Evolutionary conservation across 2,329 filamentous ascomycete genomes (phyloP), one percentile per base, ranked within the genome.

Genomic region (Cadophora luteo-olivacea): DNA sequence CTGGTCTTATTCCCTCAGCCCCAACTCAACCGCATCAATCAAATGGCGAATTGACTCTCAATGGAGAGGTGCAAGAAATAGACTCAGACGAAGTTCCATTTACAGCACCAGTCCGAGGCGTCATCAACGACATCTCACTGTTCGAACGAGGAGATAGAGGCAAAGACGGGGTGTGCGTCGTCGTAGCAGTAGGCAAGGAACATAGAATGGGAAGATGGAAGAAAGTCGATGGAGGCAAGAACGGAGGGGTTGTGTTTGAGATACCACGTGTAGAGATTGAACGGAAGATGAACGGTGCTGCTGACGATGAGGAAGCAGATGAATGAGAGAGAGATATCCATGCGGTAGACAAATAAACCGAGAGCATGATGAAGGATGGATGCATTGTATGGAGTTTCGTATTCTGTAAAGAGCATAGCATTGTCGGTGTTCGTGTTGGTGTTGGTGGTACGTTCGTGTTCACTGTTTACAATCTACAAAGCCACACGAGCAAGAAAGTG

Each of bases 181-280:
- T 97, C 14, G 92, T 90, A n/a, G 96, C 91, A 19, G 86, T 97
- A 1, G 94, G 92, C 45, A 95, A 92, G 77, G 93, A 97, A 80
- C 92, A 94, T 79, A 87, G 93, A 55, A 82, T 97, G 52, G 96
- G 94, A 4, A 85, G 92, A 71, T 98, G 94, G 94, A 85, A 85
- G 67, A 79, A 85, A 5, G 80, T 83, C 29, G 79, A 80, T 57
- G 83, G 82, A 8, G 93, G 89, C 4, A 90, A 90, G 72, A 97
- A 97, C 77, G 92, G 93, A 7, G 92, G 92, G n/a, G 87, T 96
- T 29, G 86, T 97, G 11, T 97, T 97, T 77, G 94, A 97, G 78
- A 87, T 97, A 41, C 87, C 91, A 16, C 83, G 81, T 75, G 74
- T 75, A 19, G 51, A 69, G 52, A 69, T 67, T 54, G 33, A 55